phyloP scores from a whole-genome alignment of 768 basidiomycete species.

The Mycena polygramma region DNA sequence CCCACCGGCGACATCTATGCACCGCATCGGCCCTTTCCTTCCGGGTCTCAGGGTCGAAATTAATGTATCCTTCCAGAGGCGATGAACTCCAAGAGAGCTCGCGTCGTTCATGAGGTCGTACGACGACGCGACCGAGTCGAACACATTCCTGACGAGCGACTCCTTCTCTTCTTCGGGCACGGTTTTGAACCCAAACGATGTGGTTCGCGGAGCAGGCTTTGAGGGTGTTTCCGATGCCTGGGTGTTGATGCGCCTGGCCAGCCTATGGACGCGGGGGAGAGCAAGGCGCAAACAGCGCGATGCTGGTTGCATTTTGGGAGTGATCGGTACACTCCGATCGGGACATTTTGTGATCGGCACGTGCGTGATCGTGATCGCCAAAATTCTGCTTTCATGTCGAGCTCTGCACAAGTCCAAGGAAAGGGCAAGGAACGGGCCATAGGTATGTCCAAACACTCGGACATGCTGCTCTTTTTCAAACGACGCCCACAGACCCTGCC shows the following conservation, averaged over 20 bases:
- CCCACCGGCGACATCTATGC: slow-evolving; percentile 97
- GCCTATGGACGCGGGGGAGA: slow-evolving; percentile 37
- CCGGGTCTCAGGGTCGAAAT: slow-evolving; percentile 84
- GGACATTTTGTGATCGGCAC: too few species aligned
- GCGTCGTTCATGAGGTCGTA: slow-evolving; percentile 99
- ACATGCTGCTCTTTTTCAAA: slow-evolving; percentile 22
- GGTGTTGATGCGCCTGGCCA: slow-evolving; percentile 31
- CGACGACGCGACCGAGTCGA: slow-evolving; percentile 93
- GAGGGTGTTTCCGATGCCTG: slow-evolving; percentile 7
- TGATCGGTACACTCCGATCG: not conserved
- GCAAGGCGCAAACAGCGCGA: slow-evolving; percentile 33
- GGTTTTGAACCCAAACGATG: slow-evolving; percentile 95
- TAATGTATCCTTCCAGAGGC: slow-evolving; percentile 96
- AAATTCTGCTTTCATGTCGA: slow-evolving; percentile 2
- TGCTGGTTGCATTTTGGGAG: slow-evolving; percentile 29
- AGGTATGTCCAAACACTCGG: slow-evolving; percentile 41
- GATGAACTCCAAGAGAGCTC: slow-evolving; percentile 96
- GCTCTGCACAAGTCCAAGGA: slow-evolving; percentile 17
- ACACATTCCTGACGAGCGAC: slow-evolving; percentile 90
- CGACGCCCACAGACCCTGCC: slow-evolving; percentile 57
- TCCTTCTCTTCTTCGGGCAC: slow-evolving; percentile 92
- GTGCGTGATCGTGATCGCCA: too few species aligned
- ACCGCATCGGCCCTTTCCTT: slow-evolving; percentile 77
- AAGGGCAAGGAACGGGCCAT: slow-evolving; percentile 64
- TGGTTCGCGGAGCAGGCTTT: slow-evolving; percentile 52